Evolutionary conservation across 2,329 filamentous ascomycete genomes (phyloP), one percentile per base, ranked within the genome.

Genomic region (Colletotrichum eleusines): DNA sequence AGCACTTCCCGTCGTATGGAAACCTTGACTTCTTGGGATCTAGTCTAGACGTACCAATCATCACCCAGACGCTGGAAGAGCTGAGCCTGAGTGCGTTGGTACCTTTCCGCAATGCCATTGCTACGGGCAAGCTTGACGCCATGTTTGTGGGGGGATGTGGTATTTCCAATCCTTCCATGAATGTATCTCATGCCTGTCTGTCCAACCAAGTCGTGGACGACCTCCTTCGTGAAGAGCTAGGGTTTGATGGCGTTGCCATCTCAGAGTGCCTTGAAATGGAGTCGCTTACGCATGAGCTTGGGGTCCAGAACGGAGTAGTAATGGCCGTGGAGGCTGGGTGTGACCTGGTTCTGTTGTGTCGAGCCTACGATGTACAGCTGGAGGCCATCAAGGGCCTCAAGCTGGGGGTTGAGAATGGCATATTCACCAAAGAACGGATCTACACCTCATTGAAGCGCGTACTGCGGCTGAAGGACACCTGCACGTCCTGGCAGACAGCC

Each of bases 261-360:
- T 98, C 95, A 0, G 95, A 98, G 78, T 98, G 95, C 74, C 83
- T 98, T 9, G 95, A 98, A 79, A 98, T 98, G 95, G 95, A 98
- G 77, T 94, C 95, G 0, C 87, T 98, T 11, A 96, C 94, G 74
- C 94, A 97, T 77, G 97, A 98, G 76, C 96, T 98, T 60, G 95
- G 95, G n/a, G 94, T 99, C 23, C 94, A 95, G 75, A 95, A 96
- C 50, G 96, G 96, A 16, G 97, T 95, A 0, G 94, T 98, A 75
- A 98, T 98, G 94, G 96, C 96, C 4, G 93, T 98, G 61, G 96
- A 97, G 79, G 95, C 96, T 40, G 96, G 96, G 18, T 98, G 96
- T 78, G 96, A 99, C 79, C 84, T 98, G 63, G 90, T 98, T 6
- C 87, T 98, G 7, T 88, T 98, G 1, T 98, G 95, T 76, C 91